phyloP scores from a whole-genome alignment of 1,284 basidiomycete genomes.

The Fomes fomentarius region DNA sequence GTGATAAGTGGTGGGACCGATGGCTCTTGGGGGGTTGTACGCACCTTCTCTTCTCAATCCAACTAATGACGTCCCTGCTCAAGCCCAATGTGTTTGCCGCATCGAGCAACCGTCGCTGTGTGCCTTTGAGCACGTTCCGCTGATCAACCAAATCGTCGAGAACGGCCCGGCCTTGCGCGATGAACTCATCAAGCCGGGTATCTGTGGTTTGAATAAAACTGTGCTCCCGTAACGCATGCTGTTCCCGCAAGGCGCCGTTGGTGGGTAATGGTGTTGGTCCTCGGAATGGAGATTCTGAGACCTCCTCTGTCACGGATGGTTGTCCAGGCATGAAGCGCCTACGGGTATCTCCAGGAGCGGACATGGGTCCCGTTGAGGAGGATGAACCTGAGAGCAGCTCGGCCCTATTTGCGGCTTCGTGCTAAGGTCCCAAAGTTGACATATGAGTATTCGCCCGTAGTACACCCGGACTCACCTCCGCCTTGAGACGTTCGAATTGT shows the following conservation, averaged over 20 bases:
- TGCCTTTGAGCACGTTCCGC: constrained; percentile 89
- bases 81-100: constrained; percentile 93
- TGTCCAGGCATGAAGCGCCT: constrained; percentile 55
- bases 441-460: too few species aligned
- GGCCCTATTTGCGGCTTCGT: constrained; percentile 55
- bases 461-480: constrained; percentile 50
- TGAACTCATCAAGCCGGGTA: constrained; percentile 82
- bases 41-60: constrained; percentile 91
- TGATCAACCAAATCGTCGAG: constrained; percentile 91
- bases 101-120: constrained; percentile 80
- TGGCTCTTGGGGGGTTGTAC: constrained; percentile 20
- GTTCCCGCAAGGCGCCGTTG: constrained; percentile 63
- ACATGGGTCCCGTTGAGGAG: constrained; percentile 50
- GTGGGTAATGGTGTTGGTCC: constrained; percentile 52
- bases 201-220: constrained; percentile 85
- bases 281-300: constrained; percentile 78
- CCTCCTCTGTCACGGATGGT: constrained; percentile 45
- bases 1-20: neutral
- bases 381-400: constrained; percentile 57
- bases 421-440: too few species aligned
- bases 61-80: constrained; percentile 90
- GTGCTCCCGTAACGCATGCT: constrained; percentile 84
- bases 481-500: constrained; percentile 73
- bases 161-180: constrained; percentile 89
- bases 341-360: constrained; percentile 56